phyloP scores from a whole-genome alignment of 192 early-diverging fungal genomes.

The Oehlia diaphana region DNA sequence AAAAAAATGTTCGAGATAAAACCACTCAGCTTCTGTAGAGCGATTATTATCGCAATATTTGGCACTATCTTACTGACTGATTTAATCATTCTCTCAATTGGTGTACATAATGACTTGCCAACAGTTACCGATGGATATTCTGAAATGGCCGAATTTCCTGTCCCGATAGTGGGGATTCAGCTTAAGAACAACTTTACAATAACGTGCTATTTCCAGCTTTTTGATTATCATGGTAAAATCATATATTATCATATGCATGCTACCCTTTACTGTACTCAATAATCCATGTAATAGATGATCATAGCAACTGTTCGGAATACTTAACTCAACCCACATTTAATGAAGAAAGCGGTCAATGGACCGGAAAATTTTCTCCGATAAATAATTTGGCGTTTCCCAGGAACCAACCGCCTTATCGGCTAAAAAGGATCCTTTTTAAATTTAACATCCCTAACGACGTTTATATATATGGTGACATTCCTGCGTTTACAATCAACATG shows the following conservation, averaged over 20 bases:
- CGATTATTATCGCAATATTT: neutral
- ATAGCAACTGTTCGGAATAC: neutral
- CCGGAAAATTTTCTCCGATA: neutral
- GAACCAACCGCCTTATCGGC: neutral
- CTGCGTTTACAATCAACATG: neutral
- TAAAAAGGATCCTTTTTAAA: slow-evolving; percentile 9
- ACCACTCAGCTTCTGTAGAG: no score
- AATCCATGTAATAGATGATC: no score
- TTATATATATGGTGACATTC: neutral
- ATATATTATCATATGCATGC: neutral
- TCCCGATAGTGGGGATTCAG: neutral
- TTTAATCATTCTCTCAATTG: neutral
- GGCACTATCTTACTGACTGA: neutral
- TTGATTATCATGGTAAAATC: neutral
- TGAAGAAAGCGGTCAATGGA: neutral
- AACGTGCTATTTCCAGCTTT: neutral
- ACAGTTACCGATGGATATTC: neutral
- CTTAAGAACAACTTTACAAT: neutral
- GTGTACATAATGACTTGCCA: neutral
- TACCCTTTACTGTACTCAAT: neutral
- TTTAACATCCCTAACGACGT: neutral
- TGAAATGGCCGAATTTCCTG: neutral
- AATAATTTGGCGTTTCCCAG: neutral
- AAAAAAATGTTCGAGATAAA: no score
- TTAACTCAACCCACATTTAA: neutral